Evolutionary conservation across 2,329 filamentous ascomycete species (phyloP).

Genomic region (Coleophoma cylindrospora): DNA sequence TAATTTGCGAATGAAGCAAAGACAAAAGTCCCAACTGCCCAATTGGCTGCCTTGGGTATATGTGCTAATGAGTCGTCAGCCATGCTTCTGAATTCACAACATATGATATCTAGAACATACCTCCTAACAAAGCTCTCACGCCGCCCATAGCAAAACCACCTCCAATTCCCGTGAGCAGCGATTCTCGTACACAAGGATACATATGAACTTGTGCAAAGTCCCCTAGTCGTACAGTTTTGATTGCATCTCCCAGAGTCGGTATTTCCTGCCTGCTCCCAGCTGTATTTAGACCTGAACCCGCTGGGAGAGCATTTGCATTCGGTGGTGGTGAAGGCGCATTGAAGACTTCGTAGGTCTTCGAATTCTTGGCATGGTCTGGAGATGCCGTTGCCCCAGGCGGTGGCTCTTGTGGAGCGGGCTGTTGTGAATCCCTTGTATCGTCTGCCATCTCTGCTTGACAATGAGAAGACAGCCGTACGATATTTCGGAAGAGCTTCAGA

Average conservation of each 20-base stretch:
- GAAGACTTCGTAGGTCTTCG: constrained; percentile 36
- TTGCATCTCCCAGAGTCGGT: constrained; percentile 52
- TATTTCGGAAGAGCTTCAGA: too few species aligned
- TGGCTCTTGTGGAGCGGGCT: constrained; percentile 20
- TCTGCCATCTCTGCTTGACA: constrained; percentile 21
- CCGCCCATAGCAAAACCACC: constrained; percentile 72
- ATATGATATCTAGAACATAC: constrained; percentile 39
- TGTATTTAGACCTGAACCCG: constrained; percentile 27
- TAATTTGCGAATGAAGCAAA: constrained; percentile 67
- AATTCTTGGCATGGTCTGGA: constrained; percentile 27
- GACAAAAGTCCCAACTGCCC: constrained; percentile 76
- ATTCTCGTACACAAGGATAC: constrained; percentile 78
- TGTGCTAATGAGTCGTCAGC: constrained; percentile 35
- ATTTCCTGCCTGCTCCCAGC: constrained; percentile 17
- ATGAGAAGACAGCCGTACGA: neutral
- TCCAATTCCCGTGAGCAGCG: constrained; percentile 77
- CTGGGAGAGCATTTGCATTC: constrained; percentile 25
- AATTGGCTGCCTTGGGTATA: constrained; percentile 69
- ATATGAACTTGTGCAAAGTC: constrained; percentile 72
- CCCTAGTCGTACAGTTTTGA: constrained; percentile 60
- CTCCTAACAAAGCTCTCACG: constrained; percentile 67
- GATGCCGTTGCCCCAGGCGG: constrained; percentile 29
- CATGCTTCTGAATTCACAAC: too few species aligned
- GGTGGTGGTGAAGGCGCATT: constrained; percentile 19
- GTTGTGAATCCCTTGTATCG: constrained; percentile 28